Percentiles rank a stretch among this genome's conserved stretches.
Conservation (phyloP, 2,329 filamentous ascomycete genomes). For the Botrytis cinerea region DNA sequence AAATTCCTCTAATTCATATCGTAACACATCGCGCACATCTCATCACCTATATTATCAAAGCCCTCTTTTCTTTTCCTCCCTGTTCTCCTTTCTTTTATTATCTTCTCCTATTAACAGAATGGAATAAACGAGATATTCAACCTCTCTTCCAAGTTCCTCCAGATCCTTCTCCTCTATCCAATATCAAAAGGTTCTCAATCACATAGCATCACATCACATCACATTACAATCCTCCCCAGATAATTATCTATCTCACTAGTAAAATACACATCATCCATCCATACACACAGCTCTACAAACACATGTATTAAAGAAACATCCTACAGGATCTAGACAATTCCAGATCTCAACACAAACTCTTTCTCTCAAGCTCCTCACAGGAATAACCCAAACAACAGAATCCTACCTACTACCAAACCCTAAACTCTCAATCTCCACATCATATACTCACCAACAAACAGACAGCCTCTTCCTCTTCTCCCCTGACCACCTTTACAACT, state of each 20-base stretch:
- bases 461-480: too few relatives aligned
- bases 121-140: neutral
- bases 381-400: too few relatives aligned
- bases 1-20: neutral
- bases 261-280: neutral
- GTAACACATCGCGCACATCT: neutral
- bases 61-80: neutral
- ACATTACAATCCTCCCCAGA: neutral
- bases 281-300: neutral
- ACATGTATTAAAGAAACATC: too few relatives aligned
- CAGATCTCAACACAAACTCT: too few relatives aligned
- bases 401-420: too few relatives aligned
- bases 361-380: too few relatives aligned
- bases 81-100: neutral
- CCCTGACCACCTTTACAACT: too few relatives aligned
- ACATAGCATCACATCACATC: neutral
- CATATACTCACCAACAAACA: too few relatives aligned
- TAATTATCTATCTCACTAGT: neutral
- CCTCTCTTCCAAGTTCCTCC: neutral
- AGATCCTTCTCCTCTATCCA: neutral
- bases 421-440: too few relatives aligned
- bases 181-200: neutral
- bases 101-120: neutral
- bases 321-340: too few relatives aligned
- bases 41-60: neutral